These are phyloP conservation scores for Ceratobasidium theobromae DNA, from an alignment of 1,284 basidiomycete species.

Conservation along the genomic window DNA sequence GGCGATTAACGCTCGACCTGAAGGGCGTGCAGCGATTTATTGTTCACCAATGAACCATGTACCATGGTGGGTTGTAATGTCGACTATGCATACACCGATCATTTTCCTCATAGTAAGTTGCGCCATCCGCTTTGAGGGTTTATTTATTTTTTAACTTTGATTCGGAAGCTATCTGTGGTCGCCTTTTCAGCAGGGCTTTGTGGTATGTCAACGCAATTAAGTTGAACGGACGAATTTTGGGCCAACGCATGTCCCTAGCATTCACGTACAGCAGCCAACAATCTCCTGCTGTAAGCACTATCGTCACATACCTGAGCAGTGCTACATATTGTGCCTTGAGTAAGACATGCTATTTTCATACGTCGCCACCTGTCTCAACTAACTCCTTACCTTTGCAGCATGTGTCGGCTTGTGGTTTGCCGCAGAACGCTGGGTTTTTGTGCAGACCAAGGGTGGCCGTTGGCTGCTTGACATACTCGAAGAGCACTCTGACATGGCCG, in stretches of 20 bases:
- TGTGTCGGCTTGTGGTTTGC: conserved; percentile 36
- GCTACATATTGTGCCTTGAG: conserved; percentile 29
- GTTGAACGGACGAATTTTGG: background rate
- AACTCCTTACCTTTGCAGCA: background rate
- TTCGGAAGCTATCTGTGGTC: conserved; percentile 30
- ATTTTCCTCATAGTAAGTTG: conserved; percentile 25
- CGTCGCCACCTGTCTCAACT: background rate
- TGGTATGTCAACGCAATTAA: conserved; percentile 29
- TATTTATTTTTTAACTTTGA: background rate
- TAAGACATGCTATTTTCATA: conserved; percentile 14
- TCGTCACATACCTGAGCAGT: conserved; percentile 32
- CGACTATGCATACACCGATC: conserved; percentile 50
- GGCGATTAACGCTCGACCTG: background rate
- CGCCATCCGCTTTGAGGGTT: too few species aligned
- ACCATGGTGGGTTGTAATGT: conserved; percentile 77
- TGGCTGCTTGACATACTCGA: conserved; percentile 31
- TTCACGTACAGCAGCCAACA: conserved; percentile 32
- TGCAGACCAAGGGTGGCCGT: conserved; percentile 31
- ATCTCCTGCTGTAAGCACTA: background rate
- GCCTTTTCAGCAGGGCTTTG: conserved; percentile 36
- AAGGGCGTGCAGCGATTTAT: conserved; percentile 57
- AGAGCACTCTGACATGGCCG: conserved; percentile 6
- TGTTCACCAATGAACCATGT: conserved; percentile 62
- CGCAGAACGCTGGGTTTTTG: conserved; percentile 32
- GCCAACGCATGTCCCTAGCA: background rate